Percentiles rank a stretch among this genome's conserved stretches.
phyloP scores from a whole-genome alignment of 768 basidiomycete genomes.

The Mrakia blollopis region DNA sequence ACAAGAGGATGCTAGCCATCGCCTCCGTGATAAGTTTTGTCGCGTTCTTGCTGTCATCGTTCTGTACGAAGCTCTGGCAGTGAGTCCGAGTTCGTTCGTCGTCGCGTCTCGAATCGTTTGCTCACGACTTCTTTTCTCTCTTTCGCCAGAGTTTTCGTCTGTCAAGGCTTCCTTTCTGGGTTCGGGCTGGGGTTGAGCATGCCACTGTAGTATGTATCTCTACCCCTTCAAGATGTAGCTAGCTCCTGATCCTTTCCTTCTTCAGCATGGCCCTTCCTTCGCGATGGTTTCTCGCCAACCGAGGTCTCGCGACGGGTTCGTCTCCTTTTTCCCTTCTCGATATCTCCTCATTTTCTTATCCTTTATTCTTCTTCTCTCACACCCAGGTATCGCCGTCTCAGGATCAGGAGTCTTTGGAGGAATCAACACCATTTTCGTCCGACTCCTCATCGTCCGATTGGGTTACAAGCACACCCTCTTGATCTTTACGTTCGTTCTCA shows the following conservation, averaged over 20 bases:
- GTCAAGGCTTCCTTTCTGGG: constrained; percentile 19
- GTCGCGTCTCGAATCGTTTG: no score
- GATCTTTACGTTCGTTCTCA: constrained; percentile 16
- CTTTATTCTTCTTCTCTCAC: background rate
- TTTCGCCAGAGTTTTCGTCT: background rate
- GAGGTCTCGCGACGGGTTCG: constrained; percentile 26
- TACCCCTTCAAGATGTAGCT: background rate
- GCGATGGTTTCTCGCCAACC: constrained; percentile 8
- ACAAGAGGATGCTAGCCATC: constrained; percentile 15
- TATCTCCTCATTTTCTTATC: background rate
- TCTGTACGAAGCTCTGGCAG: constrained; percentile 14
- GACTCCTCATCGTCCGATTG: constrained; percentile 14
- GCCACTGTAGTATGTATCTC: background rate
- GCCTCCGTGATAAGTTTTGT: background rate
- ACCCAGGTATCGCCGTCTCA: constrained; percentile 16
- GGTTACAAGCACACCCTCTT: constrained; percentile 16
- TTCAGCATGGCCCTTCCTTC: constrained; percentile 13
- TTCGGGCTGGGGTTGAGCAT: constrained; percentile 1
- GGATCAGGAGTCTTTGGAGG: constrained; percentile 23
- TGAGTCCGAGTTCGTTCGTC: no score
- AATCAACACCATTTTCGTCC: constrained; percentile 8
- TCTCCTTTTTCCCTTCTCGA: background rate
- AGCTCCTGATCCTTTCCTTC: background rate
- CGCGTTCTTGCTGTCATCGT: background rate
- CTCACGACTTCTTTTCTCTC: no score